Conservation (phyloP, 2,329 filamentous ascomycete species). For the Huntiella omanensis region DNA sequence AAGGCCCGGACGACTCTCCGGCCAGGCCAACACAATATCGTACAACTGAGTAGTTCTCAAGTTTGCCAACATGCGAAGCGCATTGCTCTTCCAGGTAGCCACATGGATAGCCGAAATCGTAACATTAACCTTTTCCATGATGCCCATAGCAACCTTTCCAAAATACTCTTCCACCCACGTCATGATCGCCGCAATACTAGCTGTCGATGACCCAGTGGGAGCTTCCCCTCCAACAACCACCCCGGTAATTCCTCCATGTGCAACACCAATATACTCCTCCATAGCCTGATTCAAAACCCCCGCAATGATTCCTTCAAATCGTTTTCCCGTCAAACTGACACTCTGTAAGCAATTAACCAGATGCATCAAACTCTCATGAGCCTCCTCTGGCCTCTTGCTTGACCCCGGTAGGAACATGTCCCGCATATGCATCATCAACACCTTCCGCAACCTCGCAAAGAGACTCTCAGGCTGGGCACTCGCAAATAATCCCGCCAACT, state of each 20-base stretch:
- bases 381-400: neutral
- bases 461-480: neutral
- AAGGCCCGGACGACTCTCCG: slow-evolving; percentile 49
- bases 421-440: neutral
- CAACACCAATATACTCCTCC: slow-evolving; percentile 39
- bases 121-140: neutral
- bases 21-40: slow-evolving; percentile 63
- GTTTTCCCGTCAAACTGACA: slow-evolving; percentile 38
- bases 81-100: slow-evolving; percentile 52
- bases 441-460: neutral
- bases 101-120: slow-evolving; percentile 17
- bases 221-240: too few species aligned
- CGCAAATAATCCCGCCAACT: neutral
- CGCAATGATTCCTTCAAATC: slow-evolving; percentile 52
- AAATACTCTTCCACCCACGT: slow-evolving; percentile 52
- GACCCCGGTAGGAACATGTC: neutral
- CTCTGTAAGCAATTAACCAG: neutral
- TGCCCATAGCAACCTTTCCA: slow-evolving; percentile 28
- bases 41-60: slow-evolving; percentile 56
- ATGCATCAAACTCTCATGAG: neutral
- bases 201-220: too few species aligned
- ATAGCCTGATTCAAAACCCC: slow-evolving; percentile 51
- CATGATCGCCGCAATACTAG: too few species aligned
- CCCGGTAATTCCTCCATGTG: slow-evolving; percentile 26
- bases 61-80: slow-evolving; percentile 46